A percentile compares a stretch with the other conserved stretches of the same genome.
Evolutionary conservation across 2,329 filamentous ascomycete genomes (phyloP).

Genomic region (Colletotrichum gloeosporioides): DNA sequence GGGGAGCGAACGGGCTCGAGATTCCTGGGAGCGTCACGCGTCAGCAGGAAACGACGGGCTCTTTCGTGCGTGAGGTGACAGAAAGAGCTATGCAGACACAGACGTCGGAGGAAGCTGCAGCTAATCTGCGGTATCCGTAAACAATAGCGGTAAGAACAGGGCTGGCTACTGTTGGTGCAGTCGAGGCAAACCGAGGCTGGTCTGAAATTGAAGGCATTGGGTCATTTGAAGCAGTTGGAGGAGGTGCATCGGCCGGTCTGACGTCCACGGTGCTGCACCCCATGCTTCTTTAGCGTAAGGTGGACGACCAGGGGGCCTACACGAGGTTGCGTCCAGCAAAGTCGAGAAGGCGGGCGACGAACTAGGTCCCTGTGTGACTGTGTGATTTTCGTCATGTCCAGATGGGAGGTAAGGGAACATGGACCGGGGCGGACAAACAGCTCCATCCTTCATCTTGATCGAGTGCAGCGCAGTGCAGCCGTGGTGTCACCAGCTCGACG

Average conservation of each 20-base stretch:
- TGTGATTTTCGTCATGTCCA: conserved; percentile 10
- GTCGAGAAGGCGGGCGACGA: neutral
- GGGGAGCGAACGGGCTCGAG: neutral
- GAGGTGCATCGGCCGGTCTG: neutral
- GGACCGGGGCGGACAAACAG: neutral
- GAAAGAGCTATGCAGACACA: neutral
- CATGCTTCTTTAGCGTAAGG: conserved; percentile 3
- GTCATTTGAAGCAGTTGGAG: neutral
- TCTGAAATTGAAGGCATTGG: neutral
- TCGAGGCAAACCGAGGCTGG: neutral
- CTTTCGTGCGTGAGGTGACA: neutral
- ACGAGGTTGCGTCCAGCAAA: conserved; percentile 15
- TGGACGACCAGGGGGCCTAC: conserved; percentile 3
- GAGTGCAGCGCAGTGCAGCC: neutral
- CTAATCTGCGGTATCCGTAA: neutral
- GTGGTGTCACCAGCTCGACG: neutral
- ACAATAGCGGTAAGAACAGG: neutral
- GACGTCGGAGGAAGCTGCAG: neutral
- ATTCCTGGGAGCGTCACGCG: conserved; percentile 3
- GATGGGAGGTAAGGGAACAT: neutral
- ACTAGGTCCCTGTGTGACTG: neutral
- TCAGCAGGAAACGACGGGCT: neutral
- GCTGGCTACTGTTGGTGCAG: neutral
- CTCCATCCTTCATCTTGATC: conserved; percentile 13
- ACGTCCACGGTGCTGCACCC: conserved; percentile 6